phyloP scores from a whole-genome alignment of 2,329 filamentous ascomycete genomes.

The Byssoonygena ceratinophila region DNA sequence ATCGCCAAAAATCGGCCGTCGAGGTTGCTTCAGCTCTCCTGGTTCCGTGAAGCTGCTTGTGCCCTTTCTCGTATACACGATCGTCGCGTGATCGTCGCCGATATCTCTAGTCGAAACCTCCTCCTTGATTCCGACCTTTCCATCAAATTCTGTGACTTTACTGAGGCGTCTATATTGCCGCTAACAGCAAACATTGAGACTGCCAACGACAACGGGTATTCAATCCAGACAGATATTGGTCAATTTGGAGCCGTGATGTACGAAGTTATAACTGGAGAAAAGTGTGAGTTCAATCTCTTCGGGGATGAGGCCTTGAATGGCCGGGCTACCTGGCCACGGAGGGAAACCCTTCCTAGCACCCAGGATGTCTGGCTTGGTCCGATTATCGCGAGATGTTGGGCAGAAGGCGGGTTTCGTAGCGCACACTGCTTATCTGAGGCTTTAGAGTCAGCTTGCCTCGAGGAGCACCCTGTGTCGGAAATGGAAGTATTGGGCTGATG shows the following conservation, averaged over 20 bases:
- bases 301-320: constrained; percentile 14
- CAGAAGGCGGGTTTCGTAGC: constrained; percentile 6
- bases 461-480: too few species aligned
- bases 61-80: constrained; percentile 3
- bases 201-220: constrained; percentile 23
- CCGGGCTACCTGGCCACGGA: constrained; percentile 18
- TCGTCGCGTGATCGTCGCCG: not conserved
- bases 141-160: constrained; percentile 7
- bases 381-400: constrained; percentile 24
- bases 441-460: too few species aligned
- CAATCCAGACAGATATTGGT: constrained; percentile 24
- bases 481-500: too few species aligned
- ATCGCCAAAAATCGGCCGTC: constrained; percentile 17
- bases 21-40: constrained; percentile 8
- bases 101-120: constrained; percentile 19
- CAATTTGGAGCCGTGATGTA: constrained; percentile 26
- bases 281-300: constrained; percentile 22
- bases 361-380: constrained; percentile 21
- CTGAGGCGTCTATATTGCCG: constrained; percentile 3
- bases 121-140: constrained; percentile 19
- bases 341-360: constrained; percentile 21
- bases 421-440: not conserved
- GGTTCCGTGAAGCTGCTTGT: constrained; percentile 6
- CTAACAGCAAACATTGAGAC: constrained; percentile 21
- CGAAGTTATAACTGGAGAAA: constrained; percentile 20